Evolutionary conservation across 2,329 filamentous ascomycete genomes (phyloP), one percentile per base, ranked within the genome.

Genomic region (Verticillium dahliae): DNA sequence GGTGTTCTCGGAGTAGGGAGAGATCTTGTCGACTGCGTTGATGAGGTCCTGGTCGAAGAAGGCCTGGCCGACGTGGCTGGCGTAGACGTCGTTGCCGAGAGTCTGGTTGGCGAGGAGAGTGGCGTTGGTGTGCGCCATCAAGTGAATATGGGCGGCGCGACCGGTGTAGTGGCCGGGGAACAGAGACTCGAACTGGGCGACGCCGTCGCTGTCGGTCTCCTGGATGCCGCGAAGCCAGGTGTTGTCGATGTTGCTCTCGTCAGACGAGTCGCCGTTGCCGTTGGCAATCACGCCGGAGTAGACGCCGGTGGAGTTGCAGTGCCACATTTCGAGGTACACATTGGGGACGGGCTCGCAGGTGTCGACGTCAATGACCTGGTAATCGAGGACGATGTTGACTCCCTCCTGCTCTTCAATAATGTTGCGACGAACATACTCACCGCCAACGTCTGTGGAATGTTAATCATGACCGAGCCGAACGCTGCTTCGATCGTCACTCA

Each of bases 11-110:
- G 61, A 69, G 69, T 82, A 82, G 0, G 84, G 83, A 1, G 70
- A 65, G 0, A 72, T 73, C 33, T 68, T 67, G 63, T 84, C 80
- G 59, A 87, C 82, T 22, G 73, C 66, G n/a, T 69, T 64, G 62
- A 84, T 78, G 38, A 86, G 77, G 64, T 77, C 75, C 68, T 85
- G 80, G 71, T 86, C 83, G 69, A 86, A 84, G 76, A 84, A 88
- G 62, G 85, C 72, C 70, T 88, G 85, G n/a, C 85, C 85, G 37
- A 87, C 79, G 71, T 88, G 84, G 2, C 81, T 78, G 56, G 82
- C 78, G 37, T 74, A 77, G 31, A 80, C 76, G 62, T 78, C 80
- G 33, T 74, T 70, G 39, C 62, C 62, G 62, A 84, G 75, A 62
- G 83, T 85, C 65, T 77, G 75, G 74, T 86, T 85, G 56, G 75